Conservation (phyloP, 495 filamentous ascomycete species). For the Neurospora tetrasperma region DNA sequence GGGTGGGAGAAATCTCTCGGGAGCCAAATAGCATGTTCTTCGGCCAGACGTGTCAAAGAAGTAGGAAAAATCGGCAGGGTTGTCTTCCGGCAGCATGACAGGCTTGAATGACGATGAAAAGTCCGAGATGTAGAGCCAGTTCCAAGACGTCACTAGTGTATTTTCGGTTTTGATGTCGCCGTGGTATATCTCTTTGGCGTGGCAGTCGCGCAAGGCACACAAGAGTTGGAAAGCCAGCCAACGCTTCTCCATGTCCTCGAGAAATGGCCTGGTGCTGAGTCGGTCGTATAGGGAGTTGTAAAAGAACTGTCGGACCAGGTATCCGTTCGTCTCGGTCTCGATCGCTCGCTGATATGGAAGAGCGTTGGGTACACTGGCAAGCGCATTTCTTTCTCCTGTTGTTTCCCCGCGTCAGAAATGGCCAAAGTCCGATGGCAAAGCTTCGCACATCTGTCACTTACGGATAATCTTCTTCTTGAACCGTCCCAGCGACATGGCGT, state of each 20-base stretch:
- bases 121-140: constrained; percentile 96
- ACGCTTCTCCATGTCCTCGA: constrained; percentile 96
- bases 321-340: constrained; percentile 83
- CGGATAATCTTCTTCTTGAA: constrained; percentile 66
- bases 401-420: constrained; percentile 9
- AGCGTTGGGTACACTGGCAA: constrained; percentile 83
- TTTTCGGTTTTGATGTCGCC: constrained; percentile 99
- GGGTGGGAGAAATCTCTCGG: constrained; percentile 74
- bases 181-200: constrained; percentile 83
- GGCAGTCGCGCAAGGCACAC: constrained; percentile 85
- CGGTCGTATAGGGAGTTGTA: constrained; percentile 97
- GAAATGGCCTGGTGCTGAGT: constrained; percentile 89
- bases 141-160: constrained; percentile 94
- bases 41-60: constrained; percentile 91
- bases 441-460: constrained; percentile 32
- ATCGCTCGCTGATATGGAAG: constrained; percentile 80
- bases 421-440: neutral
- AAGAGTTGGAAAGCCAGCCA: constrained; percentile 97
- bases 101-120: constrained; percentile 95
- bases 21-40: constrained; percentile 92
- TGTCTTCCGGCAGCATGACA: constrained; percentile 89
- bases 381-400: constrained; percentile 65
- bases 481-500: constrained; percentile 61
- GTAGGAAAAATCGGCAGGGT: constrained; percentile 93
- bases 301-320: constrained; percentile 90